A percentile compares a stretch with the other conserved stretches of the same genome.
Evolutionary conservation across 495 filamentous ascomycete genomes (phyloP).

Genomic region (Recurvomyces mirabilis): DNA sequence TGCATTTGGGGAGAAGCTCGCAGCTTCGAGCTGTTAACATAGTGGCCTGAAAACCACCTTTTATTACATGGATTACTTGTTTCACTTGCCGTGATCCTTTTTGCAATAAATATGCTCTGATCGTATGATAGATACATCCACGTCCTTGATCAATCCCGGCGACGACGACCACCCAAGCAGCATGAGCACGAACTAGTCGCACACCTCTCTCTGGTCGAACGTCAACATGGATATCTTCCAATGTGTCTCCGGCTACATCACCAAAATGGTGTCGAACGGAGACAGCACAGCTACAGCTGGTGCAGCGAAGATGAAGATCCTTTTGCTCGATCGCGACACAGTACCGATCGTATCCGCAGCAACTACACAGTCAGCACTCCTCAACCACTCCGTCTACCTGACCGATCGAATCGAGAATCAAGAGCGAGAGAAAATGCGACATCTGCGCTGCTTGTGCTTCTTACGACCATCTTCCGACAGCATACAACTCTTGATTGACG

Average conservation of each 20-base stretch:
- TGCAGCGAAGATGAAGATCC: slow-evolving; percentile 95
- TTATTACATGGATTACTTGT: too few relatives aligned
- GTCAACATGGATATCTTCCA: slow-evolving; percentile 97
- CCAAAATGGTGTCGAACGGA: slow-evolving; percentile 89
- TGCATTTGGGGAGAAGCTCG: too few relatives aligned
- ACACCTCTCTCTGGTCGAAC: too few relatives aligned
- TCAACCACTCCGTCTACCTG: slow-evolving; percentile 95
- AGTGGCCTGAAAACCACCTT: too few relatives aligned
- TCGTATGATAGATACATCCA: too few relatives aligned
- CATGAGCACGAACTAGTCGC: too few relatives aligned
- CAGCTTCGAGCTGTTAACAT: too few relatives aligned
- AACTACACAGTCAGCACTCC: slow-evolving; percentile 88
- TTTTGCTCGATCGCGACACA: slow-evolving; percentile 89
- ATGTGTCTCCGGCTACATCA: slow-evolving; percentile 87
- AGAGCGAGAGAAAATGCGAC: slow-evolving; percentile 93
- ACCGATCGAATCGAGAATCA: slow-evolving; percentile 89
- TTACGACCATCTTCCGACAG: slow-evolving; percentile 83
- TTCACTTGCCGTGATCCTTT: too few relatives aligned
- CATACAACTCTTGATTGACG: slow-evolving; percentile 86
- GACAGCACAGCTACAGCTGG: slow-evolving; percentile 54
- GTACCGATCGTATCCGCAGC: slow-evolving; percentile 87
- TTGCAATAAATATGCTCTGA: too few relatives aligned
- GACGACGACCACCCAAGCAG: too few relatives aligned
- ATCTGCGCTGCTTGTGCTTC: slow-evolving; percentile 87
- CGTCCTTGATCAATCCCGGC: too few relatives aligned